Evolutionary conservation across 2,329 filamentous ascomycete genomes (phyloP), one percentile per base, ranked within the genome.

Genomic region (Lasiodiplodia citricola): DNA sequence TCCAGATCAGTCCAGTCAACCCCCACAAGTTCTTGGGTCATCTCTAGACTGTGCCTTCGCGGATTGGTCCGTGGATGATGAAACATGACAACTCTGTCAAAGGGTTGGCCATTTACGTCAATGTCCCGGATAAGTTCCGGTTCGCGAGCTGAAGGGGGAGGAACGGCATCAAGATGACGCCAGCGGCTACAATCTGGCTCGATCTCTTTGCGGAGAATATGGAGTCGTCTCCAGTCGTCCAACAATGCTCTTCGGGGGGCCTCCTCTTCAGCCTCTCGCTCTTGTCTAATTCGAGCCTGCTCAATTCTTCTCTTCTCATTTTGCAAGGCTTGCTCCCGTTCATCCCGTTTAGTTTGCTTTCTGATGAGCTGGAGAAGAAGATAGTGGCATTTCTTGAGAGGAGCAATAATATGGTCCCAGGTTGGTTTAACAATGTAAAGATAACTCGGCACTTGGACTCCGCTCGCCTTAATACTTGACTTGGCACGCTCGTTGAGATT

Each of bases 11-110:
- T 75, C 80, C 81, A 83, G 0, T 72, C 69, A 13, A 62, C 58
- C 6, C 70, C 63, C 28, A 70, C 50, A 11, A 71, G 70, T 18
- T 63, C n/a, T 18, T 72, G 66, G 1, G 72, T 68, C 23, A 69
- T 75, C 50, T 72, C 72, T 2, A 72, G 75, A n/a, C 78, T 78
- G 16, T 76, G 55, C 5, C 73, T 76, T n/a, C 28, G 41, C 16
- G n/a, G 37, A n/a, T 41, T 35, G 16, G 23, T 38, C 4, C 63
- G 52, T 6, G 41, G 18, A 25, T 68, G 66, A 16, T 65, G 18
- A 70, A 84, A 81, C 5, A 80, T 67, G 1, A 78, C 71, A 1
- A 81, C 54, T 5, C 82, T 80, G 62, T 80, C 77, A 60, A 83
- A 82, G 0, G 66, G 66, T 0, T 75, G 37, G 6, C 82, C 83